Percentiles rank a stretch among this genome's conserved stretches.
Evolutionary conservation across 129 eudicot species (phyloP).

Genomic region (Artemisia annua): DNA sequence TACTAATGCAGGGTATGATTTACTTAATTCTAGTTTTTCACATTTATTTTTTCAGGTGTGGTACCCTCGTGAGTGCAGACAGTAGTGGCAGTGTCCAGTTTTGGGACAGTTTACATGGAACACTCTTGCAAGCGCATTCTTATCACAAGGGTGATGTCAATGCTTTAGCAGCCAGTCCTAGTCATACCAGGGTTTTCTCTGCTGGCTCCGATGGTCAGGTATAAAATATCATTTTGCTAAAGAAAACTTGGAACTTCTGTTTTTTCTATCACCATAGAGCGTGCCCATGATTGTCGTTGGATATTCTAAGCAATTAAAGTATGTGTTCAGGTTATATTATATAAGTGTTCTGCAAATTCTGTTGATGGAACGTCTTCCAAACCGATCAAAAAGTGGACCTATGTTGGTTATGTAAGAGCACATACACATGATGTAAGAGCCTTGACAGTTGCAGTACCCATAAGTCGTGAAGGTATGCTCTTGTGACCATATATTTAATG

Average conservation of each 20-base stretch:
- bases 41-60: conserved; percentile 57
- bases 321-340: conserved; percentile 64
- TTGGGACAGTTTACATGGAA: conserved; percentile 87
- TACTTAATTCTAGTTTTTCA: background rate
- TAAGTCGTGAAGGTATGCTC: conserved; percentile 69
- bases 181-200: conserved; percentile 75
- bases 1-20: background rate
- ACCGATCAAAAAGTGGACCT: conserved; percentile 64
- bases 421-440: conserved; percentile 95
- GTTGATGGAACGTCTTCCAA: conserved; percentile 29
- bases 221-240: conserved; percentile 8
- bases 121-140: conserved; percentile 78
- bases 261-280: background rate
- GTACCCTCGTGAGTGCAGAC: conserved; percentile 93
- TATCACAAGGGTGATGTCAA: conserved; percentile 83
- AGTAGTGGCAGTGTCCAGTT: conserved; percentile 91
- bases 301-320: background rate
- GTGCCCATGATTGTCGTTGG: too few species aligned
- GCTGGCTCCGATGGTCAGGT: conserved; percentile 99
- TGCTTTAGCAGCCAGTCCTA: conserved; percentile 78
- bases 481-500: background rate
- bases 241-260: background rate
- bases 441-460: conserved; percentile 83
- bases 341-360: conserved; percentile 55
- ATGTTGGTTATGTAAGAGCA: conserved; percentile 77